Conservation (phyloP, 148 eudicot species). For the Salicornia ramosissima region DNA sequence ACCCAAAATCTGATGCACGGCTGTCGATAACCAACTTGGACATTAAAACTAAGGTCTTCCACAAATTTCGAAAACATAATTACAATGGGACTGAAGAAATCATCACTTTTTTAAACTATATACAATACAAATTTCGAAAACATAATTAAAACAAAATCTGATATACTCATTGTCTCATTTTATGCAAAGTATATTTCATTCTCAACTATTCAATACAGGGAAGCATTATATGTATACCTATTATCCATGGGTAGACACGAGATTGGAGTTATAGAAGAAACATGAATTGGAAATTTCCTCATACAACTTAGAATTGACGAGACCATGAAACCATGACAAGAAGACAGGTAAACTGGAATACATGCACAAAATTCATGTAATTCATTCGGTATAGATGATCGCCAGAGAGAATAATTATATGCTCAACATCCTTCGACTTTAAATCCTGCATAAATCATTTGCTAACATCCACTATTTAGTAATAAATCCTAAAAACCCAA, state of each 20-base stretch:
- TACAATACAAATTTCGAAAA: too few relatives aligned
- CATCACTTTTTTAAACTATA: too few relatives aligned
- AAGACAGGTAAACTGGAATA: conserved; percentile 6
- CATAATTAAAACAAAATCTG: too few relatives aligned
- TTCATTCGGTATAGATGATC: conserved; percentile 92
- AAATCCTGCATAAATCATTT: conserved; percentile 46
- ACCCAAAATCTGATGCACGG: conserved; percentile 55
- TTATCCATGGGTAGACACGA: conserved; percentile 95
- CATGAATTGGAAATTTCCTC: not conserved
- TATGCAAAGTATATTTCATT: too few relatives aligned
- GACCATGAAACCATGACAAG: not conserved
- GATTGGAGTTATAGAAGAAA: conserved; percentile 30
- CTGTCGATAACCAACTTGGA: conserved; percentile 21
- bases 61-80: not conserved
- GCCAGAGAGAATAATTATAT: conserved; percentile 70
- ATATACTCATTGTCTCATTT: too few relatives aligned
- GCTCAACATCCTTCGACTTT: conserved; percentile 60
- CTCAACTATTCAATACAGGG: too few relatives aligned
- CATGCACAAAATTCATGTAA: conserved; percentile 86
- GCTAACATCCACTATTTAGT: not conserved
- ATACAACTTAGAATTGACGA: not conserved
- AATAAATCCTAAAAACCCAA: not conserved
- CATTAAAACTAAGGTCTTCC: too few relatives aligned
- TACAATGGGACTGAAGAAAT: too few relatives aligned
- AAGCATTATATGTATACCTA: conserved; percentile 41